Conservation (phyloP, 2,329 filamentous ascomycete species). For the Fusarium succisae region DNA sequence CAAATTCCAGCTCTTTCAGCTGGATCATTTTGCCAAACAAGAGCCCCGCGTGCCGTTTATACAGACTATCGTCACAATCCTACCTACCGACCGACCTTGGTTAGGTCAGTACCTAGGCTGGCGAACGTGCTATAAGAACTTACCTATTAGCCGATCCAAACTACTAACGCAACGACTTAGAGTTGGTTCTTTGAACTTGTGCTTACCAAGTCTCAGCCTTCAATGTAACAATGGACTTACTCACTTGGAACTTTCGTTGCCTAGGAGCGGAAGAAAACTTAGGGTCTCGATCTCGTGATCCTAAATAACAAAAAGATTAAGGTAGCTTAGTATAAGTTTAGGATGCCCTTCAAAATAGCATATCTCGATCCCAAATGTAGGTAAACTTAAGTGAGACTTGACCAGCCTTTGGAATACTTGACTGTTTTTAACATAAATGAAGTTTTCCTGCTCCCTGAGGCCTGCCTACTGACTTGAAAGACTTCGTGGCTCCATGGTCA, state of each 20-base stretch:
- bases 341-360: not conserved
- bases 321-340: not conserved
- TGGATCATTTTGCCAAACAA: not conserved
- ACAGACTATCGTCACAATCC: constrained; percentile 3
- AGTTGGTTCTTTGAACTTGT: not conserved
- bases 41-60: not conserved
- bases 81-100: not conserved
- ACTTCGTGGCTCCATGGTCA: not conserved
- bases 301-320: not conserved
- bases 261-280: not conserved
- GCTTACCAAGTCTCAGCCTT: not conserved
- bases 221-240: not conserved
- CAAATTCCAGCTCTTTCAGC: constrained; percentile 21
- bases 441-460: not conserved
- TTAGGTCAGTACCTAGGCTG: not conserved
- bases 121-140: not conserved
- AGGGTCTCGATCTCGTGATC: not conserved
- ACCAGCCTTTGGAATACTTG: not conserved
- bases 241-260: not conserved
- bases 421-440: not conserved
- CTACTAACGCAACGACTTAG: not conserved
- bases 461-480: not conserved
- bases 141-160: not conserved
- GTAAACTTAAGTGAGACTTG: not conserved
- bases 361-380: not conserved